Conservation (phyloP, 805 yeast species). For the Metschnikowia noctiluminum region DNA sequence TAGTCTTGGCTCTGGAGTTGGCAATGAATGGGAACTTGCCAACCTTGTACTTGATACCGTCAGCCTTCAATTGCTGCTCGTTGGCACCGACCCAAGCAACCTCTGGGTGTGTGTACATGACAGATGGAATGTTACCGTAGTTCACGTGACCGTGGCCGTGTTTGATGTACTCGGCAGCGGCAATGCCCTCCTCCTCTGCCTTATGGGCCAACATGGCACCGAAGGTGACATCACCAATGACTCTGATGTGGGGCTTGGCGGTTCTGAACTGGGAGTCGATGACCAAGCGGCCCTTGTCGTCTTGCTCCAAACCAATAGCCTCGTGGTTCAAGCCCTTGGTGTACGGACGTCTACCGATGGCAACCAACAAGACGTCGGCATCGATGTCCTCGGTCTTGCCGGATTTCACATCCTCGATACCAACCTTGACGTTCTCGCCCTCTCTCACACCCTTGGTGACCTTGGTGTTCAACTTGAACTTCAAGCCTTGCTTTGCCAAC, state of each 20-base stretch:
- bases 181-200: conserved; percentile 99
- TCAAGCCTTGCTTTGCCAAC: conserved; percentile 90
- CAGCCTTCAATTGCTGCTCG: conserved; percentile 90
- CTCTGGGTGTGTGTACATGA: conserved; percentile 99
- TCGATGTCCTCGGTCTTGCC: conserved; percentile 78
- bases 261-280: conserved; percentile 93
- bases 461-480: conserved; percentile 89
- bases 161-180: conserved; percentile 94
- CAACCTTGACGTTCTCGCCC: conserved; percentile 84
- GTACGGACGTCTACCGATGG: conserved; percentile 98
- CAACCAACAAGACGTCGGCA: conserved; percentile 92
- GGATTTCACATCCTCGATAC: conserved; percentile 82
- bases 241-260: conserved; percentile 88
- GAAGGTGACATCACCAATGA: conserved; percentile 96
- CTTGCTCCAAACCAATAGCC: conserved; percentile 83
- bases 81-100: conserved; percentile 99
- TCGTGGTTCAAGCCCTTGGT: conserved; percentile 87
- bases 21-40: conserved; percentile 99
- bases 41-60: conserved; percentile 84
- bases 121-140: conserved; percentile 96
- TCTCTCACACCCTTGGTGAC: conserved; percentile 83
- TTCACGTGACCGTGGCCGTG: conserved; percentile 96
- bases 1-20: conserved; percentile 98
- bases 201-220: conserved; percentile 99
- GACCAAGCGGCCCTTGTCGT: conserved; percentile 88